Conservation (phyloP, 2,329 filamentous ascomycete species). For the Cladosporium austrohemisphaericum region DNA sequence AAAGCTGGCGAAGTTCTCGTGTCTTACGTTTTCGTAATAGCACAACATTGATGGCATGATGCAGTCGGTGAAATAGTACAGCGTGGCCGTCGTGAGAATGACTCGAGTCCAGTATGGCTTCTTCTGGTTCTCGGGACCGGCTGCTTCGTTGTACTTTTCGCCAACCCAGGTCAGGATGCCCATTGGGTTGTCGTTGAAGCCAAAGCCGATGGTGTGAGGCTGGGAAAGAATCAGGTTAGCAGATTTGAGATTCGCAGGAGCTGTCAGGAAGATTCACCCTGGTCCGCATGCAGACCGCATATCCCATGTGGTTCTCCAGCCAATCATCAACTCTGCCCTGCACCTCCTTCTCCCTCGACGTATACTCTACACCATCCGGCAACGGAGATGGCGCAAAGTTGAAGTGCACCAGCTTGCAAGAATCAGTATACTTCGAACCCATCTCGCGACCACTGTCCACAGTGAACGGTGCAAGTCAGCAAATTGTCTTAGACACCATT, state of each 20-base stretch:
- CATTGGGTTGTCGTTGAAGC: conserved; percentile 42
- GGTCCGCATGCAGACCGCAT: conserved; percentile 42
- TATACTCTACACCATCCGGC: conserved; percentile 31
- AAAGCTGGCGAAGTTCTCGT: conserved; percentile 38
- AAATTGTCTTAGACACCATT: too few species aligned
- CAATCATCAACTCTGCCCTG: conserved; percentile 36
- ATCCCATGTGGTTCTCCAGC: conserved; percentile 39
- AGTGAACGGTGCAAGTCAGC: too few species aligned
- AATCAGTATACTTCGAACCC: conserved; percentile 32
- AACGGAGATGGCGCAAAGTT: conserved; percentile 40
- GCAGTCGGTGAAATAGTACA: conserved; percentile 39
- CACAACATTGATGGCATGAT: conserved; percentile 37
- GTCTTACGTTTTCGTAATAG: conserved; percentile 39
- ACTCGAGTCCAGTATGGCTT: conserved; percentile 32
- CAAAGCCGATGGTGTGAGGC: conserved; percentile 43
- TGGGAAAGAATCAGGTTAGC: neutral
- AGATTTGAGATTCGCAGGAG: neutral
- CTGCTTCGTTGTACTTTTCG: conserved; percentile 42
- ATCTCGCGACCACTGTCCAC: too few species aligned
- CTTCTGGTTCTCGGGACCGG: conserved; percentile 35
- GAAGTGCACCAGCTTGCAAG: conserved; percentile 40
- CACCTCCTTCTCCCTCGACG: conserved; percentile 33
- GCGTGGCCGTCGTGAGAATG: conserved; percentile 30
- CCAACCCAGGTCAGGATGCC: conserved; percentile 45
- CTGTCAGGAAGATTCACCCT: conserved; percentile 17